These are phyloP conservation scores for Mitragyna speciosa DNA, from an alignment of 257 asterid species.

Conservation along the genomic window DNA sequence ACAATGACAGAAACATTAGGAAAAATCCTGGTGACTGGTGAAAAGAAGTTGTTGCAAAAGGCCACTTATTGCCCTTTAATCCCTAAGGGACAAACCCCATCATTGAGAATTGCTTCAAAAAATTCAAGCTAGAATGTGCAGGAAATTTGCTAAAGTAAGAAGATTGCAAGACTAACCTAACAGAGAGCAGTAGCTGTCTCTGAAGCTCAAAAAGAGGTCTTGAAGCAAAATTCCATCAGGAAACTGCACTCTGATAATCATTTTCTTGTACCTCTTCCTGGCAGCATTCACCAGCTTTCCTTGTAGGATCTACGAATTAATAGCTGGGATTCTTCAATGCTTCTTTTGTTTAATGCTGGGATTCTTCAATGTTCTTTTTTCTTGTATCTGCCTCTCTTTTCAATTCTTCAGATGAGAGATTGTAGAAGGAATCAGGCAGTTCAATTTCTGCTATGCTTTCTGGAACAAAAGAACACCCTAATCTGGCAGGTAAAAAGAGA, in stretches of 20 bases:
- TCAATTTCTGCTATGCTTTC: conserved; percentile 81
- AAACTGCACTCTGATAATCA: conserved; percentile 75
- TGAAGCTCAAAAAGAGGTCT: conserved; percentile 71
- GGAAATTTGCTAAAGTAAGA: not conserved
- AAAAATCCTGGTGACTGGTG: not conserved
- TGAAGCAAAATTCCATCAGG: conserved; percentile 95
- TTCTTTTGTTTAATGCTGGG: conserved; percentile 77
- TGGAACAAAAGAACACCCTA: conserved; percentile 75
- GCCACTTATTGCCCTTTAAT: not conserved
- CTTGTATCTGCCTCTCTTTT: conserved; percentile 76
- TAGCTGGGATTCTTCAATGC: conserved; percentile 81
- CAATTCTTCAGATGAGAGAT: conserved; percentile 66
- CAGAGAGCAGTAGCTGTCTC: conserved; percentile 72
- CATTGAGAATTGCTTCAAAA: not conserved
- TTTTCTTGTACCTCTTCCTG: conserved; percentile 60
- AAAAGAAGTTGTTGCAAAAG: not conserved
- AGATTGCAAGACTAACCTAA: conserved; percentile 58
- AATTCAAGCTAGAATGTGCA: not conserved
- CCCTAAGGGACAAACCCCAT: not conserved
- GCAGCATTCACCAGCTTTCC: conserved; percentile 88
- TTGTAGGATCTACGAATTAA: conserved; percentile 83
- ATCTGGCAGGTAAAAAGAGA: conserved; percentile 39
- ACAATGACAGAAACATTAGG: not conserved
- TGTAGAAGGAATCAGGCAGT: conserved; percentile 82
- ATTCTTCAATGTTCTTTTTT: conserved; percentile 76